Percentiles rank a stretch among this genome's conserved stretches.
Conservation (phyloP, 164 flowering plant species). For the Liriodendron chinense region DNA sequence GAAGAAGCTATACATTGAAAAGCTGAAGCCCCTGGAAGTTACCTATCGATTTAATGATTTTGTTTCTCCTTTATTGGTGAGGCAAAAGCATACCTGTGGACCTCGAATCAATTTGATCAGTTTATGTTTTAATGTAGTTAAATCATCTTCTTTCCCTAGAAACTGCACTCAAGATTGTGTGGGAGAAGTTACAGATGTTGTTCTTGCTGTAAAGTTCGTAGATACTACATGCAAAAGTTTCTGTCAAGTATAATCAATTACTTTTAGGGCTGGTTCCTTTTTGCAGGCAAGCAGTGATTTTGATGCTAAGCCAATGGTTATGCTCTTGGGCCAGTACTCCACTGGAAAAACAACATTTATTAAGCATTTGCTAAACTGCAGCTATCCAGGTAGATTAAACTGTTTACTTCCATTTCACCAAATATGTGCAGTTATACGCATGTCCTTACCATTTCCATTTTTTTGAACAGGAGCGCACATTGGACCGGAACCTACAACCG, state of each 20-base stretch:
- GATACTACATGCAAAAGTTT: background rate
- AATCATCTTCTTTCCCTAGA: no score
- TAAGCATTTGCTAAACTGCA: slow-evolving; percentile 69
- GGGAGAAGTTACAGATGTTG: background rate
- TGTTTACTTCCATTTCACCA: slow-evolving; percentile 1
- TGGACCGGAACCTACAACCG: slow-evolving; percentile 98
- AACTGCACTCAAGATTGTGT: background rate
- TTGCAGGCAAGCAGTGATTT: slow-evolving; percentile 89
- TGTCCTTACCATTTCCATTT: slow-evolving; percentile 7
- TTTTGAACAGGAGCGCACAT: slow-evolving; percentile 78
- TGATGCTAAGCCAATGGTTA: slow-evolving; percentile 98
- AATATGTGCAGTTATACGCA: background rate
- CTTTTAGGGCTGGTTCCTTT: background rate
- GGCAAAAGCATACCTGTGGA: slow-evolving; percentile 24
- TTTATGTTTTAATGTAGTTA: no score
- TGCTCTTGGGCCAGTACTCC: slow-evolving; percentile 98
- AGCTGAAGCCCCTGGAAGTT: slow-evolving; percentile 87
- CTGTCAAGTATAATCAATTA: background rate
- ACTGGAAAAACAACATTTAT: slow-evolving; percentile 98
- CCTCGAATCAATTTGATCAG: slow-evolving; percentile 1
- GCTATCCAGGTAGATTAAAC: slow-evolving; percentile 70
- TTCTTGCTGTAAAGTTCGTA: background rate
- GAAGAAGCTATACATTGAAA: slow-evolving; percentile 79
- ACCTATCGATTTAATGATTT: slow-evolving; percentile 87
- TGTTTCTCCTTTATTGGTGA: slow-evolving; percentile 83